Conservation (phyloP, 2,329 filamentous ascomycete species). For the Fusarium mangiferae region DNA sequence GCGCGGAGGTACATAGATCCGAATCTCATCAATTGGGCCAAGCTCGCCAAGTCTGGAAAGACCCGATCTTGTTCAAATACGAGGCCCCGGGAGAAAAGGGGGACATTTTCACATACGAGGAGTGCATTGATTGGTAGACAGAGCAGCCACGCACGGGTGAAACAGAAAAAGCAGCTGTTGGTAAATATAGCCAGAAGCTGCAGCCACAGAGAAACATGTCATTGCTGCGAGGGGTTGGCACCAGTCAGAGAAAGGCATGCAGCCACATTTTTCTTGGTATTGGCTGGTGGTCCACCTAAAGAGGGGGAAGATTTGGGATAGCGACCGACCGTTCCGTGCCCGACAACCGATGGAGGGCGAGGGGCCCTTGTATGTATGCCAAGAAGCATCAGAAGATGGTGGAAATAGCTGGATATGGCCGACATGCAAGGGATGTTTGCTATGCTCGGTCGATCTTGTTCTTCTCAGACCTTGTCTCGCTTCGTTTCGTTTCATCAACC, state of each 20-base stretch:
- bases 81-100: not conserved
- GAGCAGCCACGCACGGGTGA: conserved; percentile 24
- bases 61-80: conserved; percentile 6
- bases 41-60: not conserved
- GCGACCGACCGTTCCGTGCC: conserved; percentile 8
- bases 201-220: conserved; percentile 13
- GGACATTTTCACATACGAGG: conserved; percentile 18
- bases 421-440: not conserved
- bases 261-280: conserved; percentile 17
- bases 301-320: not conserved
- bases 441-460: not conserved
- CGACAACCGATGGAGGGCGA: conserved; percentile 21
- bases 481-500: not conserved
- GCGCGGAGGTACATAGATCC: conserved; percentile 12
- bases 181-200: conserved; percentile 23
- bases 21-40: not conserved
- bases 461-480: not conserved
- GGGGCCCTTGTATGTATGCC: no score
- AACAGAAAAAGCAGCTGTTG: not conserved
- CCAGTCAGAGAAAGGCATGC: conserved; percentile 17
- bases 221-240: conserved; percentile 16
- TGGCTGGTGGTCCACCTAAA: not conserved
- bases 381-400: not conserved
- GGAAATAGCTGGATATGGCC: not conserved
- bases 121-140: conserved; percentile 26